Evolutionary conservation across 257 asterid genomes (phyloP).

Genomic region (Leptodermis oblonga): DNA sequence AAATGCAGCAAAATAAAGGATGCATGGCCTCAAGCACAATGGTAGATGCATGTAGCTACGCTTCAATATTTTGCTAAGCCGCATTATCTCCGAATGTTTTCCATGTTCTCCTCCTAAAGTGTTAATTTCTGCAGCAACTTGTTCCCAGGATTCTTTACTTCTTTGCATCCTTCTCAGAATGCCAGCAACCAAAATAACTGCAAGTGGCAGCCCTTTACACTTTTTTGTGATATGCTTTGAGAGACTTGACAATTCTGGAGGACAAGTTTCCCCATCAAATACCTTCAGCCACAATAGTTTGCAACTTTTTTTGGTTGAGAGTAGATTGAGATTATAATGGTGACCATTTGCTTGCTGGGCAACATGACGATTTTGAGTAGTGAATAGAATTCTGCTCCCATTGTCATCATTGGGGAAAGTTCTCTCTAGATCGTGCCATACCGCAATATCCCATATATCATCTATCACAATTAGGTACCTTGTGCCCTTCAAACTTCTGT

Average conservation of each 20-base stretch:
- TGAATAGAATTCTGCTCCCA: slow-evolving; percentile 10
- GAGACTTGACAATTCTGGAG: not conserved
- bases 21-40: not conserved
- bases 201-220: slow-evolving; percentile 12
- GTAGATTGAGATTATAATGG: not conserved
- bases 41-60: slow-evolving; percentile 7
- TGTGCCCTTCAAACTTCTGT: slow-evolving; percentile 1
- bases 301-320: not conserved
- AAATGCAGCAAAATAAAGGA: slow-evolving; percentile 7
- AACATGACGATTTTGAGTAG: not conserved
- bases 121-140: not conserved
- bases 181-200: not conserved
- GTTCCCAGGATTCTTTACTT: not conserved
- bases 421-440: not conserved
- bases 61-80: not conserved
- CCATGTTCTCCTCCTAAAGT: not conserved
- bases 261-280: slow-evolving; percentile 1
- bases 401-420: slow-evolving; percentile 3
- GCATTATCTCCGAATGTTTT: too few species aligned
- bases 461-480: slow-evolving; percentile 11
- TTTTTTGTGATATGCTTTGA: not conserved
- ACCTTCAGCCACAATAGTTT: not conserved
- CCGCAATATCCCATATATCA: slow-evolving; percentile 11
- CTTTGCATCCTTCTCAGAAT: not conserved
- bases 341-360: not conserved